Evolutionary conservation across 78 protist species (phyloP), one percentile per base, ranked within the genome.

Genomic region (Mastigamoeba balamuthi): DNA sequence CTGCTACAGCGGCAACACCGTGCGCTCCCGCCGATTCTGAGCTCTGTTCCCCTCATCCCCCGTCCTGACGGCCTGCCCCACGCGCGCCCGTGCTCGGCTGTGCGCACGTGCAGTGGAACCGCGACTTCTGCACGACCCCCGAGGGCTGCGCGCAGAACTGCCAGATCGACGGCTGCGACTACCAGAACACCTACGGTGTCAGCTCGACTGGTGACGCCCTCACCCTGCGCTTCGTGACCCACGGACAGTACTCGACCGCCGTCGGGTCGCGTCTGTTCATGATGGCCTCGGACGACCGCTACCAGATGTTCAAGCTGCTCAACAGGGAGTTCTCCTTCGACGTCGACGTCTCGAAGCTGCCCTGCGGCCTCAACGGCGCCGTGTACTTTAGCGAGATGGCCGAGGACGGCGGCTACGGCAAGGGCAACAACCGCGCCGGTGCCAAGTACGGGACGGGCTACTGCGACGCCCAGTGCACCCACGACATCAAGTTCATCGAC

Each of bases 391-490:
- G 83, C 0, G 76, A 84, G 33, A 86, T 86, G 90, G 85, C 52
- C 40, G 37, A 70, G 66, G 90, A 86, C 69, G 90, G 87, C 43
- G 90, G 90, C 40, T 27, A 39, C 0, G 9, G 69, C 44, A n/a
- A 66, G 41, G 67, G 82, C 33, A 1, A 68, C 3, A 86, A 86
- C 67, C 1, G 1, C 4, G 90, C 88, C 23, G 90, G 90, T 77
- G 90, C 90, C 7, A 42, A 84, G 41, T 82, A 40, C 53, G 90
- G 90, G 37, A 83, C 90, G 28, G 90, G 90, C 37, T 86, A 86
- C 72, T 86, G 90, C 80, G 90, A 86, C 69, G 88, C 90, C 29
- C 90, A 86, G 76, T 86, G 90, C 67, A 87, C 90, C 38, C 80
- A 81, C 73, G 90, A 86, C 75, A n/a, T 86, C 33, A 86, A 86